phyloP scores from a whole-genome alignment of 2,329 filamentous ascomycete species.

The Ophiostoma piceae region DNA sequence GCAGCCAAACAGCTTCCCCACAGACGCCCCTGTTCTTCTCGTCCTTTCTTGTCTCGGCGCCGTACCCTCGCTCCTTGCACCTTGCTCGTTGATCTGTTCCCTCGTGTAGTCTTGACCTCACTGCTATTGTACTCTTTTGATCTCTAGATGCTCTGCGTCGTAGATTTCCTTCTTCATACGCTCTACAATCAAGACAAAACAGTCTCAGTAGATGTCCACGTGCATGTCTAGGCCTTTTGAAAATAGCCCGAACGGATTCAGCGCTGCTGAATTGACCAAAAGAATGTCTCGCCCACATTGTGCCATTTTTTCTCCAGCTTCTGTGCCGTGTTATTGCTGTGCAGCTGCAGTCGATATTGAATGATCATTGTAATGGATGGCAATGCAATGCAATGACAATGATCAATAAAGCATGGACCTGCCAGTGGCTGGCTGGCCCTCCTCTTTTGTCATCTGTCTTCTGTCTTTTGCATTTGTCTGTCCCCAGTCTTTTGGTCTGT shows the following conservation, averaged over 20 bases:
- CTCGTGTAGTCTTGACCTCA: neutral
- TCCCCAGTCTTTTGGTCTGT: neutral
- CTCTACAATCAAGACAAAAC: neutral
- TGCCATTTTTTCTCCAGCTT: neutral
- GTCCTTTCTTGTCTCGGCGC: neutral
- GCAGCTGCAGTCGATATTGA: neutral
- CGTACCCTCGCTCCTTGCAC: neutral
- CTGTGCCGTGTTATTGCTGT: neutral
- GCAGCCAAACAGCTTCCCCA: neutral
- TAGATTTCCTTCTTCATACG: neutral
- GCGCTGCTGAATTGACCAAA: neutral
- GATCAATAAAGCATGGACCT: neutral
- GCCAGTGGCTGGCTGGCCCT: neutral
- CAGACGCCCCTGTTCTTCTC: neutral
- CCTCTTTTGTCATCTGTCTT: neutral
- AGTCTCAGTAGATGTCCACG: neutral
- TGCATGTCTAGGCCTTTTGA: neutral
- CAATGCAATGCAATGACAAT: too few species aligned
- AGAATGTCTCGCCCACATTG: neutral
- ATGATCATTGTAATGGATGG: too few species aligned
- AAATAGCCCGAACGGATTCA: neutral
- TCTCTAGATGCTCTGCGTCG: neutral
- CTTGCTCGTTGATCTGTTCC: neutral
- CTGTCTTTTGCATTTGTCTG: neutral
- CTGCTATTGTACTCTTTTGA: neutral